Evolutionary conservation across 441 rosid genomes (phyloP), one percentile per base, ranked within the genome.

Genomic region (Arabidopsis lyrata): DNA sequence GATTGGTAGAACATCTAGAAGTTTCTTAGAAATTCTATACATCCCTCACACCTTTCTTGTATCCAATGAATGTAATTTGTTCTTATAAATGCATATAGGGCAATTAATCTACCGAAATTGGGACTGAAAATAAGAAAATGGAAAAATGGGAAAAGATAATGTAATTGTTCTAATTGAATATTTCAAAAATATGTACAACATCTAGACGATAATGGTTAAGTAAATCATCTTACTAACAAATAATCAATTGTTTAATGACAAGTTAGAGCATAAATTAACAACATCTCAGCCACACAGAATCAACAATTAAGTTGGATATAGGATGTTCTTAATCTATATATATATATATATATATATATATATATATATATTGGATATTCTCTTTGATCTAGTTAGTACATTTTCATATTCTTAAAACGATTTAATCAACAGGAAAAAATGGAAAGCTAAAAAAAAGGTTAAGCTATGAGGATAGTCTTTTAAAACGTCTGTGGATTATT

Each of bases 1-100:
- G 36, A 42, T 53, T 44, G 52, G 20, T 48, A 29, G 9, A 48
- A 18, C n/a, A 10, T 77, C 72, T 57, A 3, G 76, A 77, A 72
- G 63, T 71, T 77, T 71, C 80, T 50, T 34, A 69, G 15, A 62
- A 63, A 4, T 69, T 76, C 60, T 54, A 49, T 63, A 14, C 11
- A 60, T 49, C 29, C 4, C 44, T 47, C 39, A 44, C 68, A 53
- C 74, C 69, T 68, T 55, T 62, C 3, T 20, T 55, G 9, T 38
- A 63, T 48, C 75, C 75, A 76, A 56, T 55, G 66, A 62, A 63
- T 41, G 14, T 50, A 18, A 29, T 6, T 13, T 48, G 44, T 65
- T 24, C 24, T 16, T 38, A 27, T 35, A 15, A 63, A 24, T 45
- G 20, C 50, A 15, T 45, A 15, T 45, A 44, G n/a, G 18, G 1